phyloP scores from a whole-genome alignment of 2,329 filamentous ascomycete genomes.

The Xylaria arbuscula region DNA sequence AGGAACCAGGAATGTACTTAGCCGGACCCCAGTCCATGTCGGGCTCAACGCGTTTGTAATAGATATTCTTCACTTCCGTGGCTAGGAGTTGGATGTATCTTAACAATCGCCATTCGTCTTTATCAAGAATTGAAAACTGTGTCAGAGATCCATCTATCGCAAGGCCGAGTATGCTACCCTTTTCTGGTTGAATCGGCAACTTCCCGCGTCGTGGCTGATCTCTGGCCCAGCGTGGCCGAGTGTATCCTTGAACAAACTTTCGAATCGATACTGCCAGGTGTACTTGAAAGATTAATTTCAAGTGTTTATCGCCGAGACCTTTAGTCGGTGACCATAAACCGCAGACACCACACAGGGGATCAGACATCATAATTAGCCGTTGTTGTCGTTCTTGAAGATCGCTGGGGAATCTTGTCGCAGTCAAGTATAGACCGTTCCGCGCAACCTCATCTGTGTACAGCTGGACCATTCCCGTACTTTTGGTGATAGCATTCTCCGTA shows the following conservation, averaged over 20 bases:
- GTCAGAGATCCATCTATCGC: constrained; percentile 76
- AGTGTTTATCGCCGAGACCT: constrained; percentile 54
- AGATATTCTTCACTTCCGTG: constrained; percentile 56
- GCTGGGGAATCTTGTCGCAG: constrained; percentile 54
- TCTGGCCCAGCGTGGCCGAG: constrained; percentile 63
- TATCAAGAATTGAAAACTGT: constrained; percentile 74
- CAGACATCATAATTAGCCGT: constrained; percentile 61
- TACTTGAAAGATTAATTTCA: constrained; percentile 64
- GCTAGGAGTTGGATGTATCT: constrained; percentile 78
- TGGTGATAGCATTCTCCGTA: constrained; percentile 51
- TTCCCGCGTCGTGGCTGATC: constrained; percentile 55
- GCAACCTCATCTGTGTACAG: constrained; percentile 60
- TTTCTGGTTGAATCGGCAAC: constrained; percentile 57
- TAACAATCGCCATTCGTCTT: constrained; percentile 74
- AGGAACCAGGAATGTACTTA: no score
- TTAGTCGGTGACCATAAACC: constrained; percentile 63
- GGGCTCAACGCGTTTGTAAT: no score
- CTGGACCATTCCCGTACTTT: constrained; percentile 52
- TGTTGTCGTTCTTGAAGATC: constrained; percentile 46
- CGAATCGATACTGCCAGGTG: constrained; percentile 67
- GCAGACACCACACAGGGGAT: constrained; percentile 58
- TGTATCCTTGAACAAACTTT: constrained; percentile 64
- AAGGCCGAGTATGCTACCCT: constrained; percentile 69
- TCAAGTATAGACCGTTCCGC: constrained; percentile 58
- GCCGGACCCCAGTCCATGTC: no score